A percentile compares a stretch with the other conserved stretches of the same genome.
phyloP scores from a whole-genome alignment of 345 rosid genomes.

The Alliaria petiolata region DNA sequence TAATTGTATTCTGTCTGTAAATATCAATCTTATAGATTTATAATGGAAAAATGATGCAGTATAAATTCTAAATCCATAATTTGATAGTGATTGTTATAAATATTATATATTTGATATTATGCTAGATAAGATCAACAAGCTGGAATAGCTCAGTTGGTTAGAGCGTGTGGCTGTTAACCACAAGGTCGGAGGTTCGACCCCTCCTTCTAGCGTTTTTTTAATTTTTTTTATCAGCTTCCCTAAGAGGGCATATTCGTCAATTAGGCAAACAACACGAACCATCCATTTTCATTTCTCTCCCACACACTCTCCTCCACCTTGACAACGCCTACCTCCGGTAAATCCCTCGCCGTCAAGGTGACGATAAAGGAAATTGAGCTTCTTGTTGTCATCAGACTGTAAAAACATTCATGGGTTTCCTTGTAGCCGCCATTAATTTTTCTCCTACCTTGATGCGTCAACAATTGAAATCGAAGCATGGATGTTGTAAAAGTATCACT shows the following conservation, averaged over 20 bases:
- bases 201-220: conserved; percentile 37
- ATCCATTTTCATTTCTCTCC: conserved; percentile 1
- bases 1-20: too few relatives aligned
- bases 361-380: background rate
- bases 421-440: conserved; percentile 17
- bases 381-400: background rate
- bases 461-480: conserved; percentile 10
- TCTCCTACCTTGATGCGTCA: conserved; percentile 14
- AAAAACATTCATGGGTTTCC: conserved; percentile 19
- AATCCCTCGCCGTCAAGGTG: background rate
- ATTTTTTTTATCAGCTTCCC: background rate
- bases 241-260: conserved; percentile 14
- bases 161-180: conserved; percentile 91
- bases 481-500: conserved; percentile 3
- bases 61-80: too few relatives aligned
- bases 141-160: conserved; percentile 91
- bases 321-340: background rate
- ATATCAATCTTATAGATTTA: too few relatives aligned
- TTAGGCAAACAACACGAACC: conserved; percentile 11
- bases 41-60: too few relatives aligned
- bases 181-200: conserved; percentile 92
- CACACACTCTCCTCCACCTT: background rate
- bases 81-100: too few relatives aligned
- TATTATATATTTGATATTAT: too few relatives aligned
- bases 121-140: too few relatives aligned